Conservation (phyloP, 2,329 filamentous ascomycete genomes). For the Fusarium metavorans region DNA sequence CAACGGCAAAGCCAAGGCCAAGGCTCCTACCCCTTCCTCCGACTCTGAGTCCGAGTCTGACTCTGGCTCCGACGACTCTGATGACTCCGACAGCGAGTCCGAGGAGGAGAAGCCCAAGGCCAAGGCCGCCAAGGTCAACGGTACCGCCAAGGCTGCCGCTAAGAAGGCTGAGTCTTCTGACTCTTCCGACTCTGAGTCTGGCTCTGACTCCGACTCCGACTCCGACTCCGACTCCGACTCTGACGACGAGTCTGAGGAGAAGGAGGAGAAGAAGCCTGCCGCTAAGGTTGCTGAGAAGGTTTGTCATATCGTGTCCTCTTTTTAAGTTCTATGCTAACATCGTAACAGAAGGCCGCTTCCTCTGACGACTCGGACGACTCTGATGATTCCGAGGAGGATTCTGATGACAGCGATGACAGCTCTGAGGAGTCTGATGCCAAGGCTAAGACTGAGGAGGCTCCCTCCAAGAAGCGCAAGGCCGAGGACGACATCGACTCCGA, state of each 20-base stretch:
- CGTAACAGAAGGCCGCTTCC: slow-evolving; percentile 43
- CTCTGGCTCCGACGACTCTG: slow-evolving; percentile 49
- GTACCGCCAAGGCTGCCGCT: slow-evolving; percentile 38
- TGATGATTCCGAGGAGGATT: slow-evolving; percentile 52
- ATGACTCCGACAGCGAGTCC: slow-evolving; percentile 49
- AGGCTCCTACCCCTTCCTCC: slow-evolving; percentile 43
- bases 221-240: slow-evolving; percentile 36
- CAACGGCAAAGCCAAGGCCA: slow-evolving; percentile 48
- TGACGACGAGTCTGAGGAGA: slow-evolving; percentile 54
- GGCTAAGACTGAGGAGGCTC: slow-evolving; percentile 53
- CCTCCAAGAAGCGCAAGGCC: slow-evolving; percentile 62
- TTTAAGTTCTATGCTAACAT: slow-evolving; percentile 26
- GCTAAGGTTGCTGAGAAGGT: slow-evolving; percentile 52
- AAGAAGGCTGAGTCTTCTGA: slow-evolving; percentile 45
- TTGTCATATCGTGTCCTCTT: slow-evolving; percentile 19
- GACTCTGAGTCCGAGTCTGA: slow-evolving; percentile 49
- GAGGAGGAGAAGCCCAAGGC: slow-evolving; percentile 51
- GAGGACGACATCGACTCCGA: slow-evolving; percentile 61
- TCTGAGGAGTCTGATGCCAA: slow-evolving; percentile 52
- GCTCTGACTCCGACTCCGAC: slow-evolving; percentile 34
- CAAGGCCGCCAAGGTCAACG: slow-evolving; percentile 47
- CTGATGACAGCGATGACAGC: slow-evolving; percentile 45
- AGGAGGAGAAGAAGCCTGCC: slow-evolving; percentile 45
- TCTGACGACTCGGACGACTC: slow-evolving; percentile 48
- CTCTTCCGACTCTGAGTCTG: slow-evolving; percentile 50